Conservation (phyloP, 1,284 basidiomycete species). For the Pyrrhoderma noxium region DNA sequence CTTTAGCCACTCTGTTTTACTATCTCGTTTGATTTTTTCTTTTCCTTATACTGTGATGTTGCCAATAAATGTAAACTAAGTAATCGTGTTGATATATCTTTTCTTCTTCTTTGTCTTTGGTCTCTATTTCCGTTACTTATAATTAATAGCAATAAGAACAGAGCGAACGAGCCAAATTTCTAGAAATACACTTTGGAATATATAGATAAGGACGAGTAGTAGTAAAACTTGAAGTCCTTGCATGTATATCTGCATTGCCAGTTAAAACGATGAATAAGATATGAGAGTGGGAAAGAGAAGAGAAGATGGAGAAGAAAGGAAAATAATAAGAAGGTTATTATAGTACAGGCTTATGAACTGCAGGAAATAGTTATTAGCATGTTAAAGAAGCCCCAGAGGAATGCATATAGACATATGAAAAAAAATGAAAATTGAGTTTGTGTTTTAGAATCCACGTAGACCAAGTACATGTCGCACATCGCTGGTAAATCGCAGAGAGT, state of each 20-base stretch:
- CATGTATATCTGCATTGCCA: constrained; percentile 7
- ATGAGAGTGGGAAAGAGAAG: not conserved
- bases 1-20: too few species aligned
- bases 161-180: not conserved
- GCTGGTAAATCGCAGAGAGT: constrained; percentile 90
- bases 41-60: constrained; percentile 6
- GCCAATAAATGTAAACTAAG: constrained; percentile 15
- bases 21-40: constrained; percentile 5
- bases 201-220: constrained; percentile 12
- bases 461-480: constrained; percentile 93
- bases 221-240: constrained; percentile 1
- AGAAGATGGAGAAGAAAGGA: not conserved
- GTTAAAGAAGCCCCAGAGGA: constrained; percentile 7
- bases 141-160: constrained; percentile 1
- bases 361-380: not conserved
- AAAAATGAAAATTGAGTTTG: too few species aligned
- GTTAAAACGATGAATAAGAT: constrained; percentile 14
- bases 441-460: constrained; percentile 49
- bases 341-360: constrained; percentile 6
- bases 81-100: not conserved
- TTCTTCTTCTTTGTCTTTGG: too few species aligned
- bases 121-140: not conserved
- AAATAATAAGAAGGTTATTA: not conserved
- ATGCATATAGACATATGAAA: not conserved
- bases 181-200: constrained; percentile 9